These are phyloP conservation scores for Silene conica DNA, from an alignment of 148 eudicot genomes.

Conservation along the genomic window DNA sequence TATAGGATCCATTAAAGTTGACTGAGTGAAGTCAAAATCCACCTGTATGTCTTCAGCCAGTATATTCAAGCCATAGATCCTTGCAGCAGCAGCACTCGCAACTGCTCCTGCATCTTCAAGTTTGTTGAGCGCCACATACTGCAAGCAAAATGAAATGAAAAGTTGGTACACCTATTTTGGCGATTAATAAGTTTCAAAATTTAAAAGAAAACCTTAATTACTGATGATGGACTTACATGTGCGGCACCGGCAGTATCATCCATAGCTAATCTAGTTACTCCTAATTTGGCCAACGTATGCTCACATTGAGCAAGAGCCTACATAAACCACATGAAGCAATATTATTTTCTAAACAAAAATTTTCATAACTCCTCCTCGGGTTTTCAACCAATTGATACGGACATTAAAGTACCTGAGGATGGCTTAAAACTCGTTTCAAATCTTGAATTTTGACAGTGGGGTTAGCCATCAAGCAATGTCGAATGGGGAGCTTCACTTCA, in stretches of 20 bases:
- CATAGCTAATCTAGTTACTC: constrained; percentile 43
- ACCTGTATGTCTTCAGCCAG: constrained; percentile 59
- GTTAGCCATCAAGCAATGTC: constrained; percentile 48
- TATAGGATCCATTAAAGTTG: not conserved
- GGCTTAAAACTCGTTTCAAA: constrained; percentile 46
- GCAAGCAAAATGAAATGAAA: constrained; percentile 13
- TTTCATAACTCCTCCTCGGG: not conserved
- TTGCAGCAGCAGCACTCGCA: constrained; percentile 54
- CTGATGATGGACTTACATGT: constrained; percentile 26
- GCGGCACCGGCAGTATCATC: constrained; percentile 59
- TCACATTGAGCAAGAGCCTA: constrained; percentile 62
- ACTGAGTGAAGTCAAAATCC: not conserved
- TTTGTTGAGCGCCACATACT: constrained; percentile 46
- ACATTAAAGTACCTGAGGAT: constrained; percentile 44
- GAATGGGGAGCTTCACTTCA: constrained; percentile 53
- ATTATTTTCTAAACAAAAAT: not conserved
- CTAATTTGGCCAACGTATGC: constrained; percentile 36
- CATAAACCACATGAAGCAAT: not conserved
- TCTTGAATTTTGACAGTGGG: constrained; percentile 38
- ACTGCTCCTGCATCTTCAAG: constrained; percentile 47
- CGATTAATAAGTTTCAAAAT: not conserved
- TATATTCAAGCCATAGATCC: constrained; percentile 47
- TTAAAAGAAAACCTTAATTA: not conserved
- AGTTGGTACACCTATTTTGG: not conserved
- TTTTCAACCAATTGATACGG: not conserved